Base-by-base conservation (phyloP, 2,329 filamentous ascomycete species). In the Bretziella fagacearum region DNA sequence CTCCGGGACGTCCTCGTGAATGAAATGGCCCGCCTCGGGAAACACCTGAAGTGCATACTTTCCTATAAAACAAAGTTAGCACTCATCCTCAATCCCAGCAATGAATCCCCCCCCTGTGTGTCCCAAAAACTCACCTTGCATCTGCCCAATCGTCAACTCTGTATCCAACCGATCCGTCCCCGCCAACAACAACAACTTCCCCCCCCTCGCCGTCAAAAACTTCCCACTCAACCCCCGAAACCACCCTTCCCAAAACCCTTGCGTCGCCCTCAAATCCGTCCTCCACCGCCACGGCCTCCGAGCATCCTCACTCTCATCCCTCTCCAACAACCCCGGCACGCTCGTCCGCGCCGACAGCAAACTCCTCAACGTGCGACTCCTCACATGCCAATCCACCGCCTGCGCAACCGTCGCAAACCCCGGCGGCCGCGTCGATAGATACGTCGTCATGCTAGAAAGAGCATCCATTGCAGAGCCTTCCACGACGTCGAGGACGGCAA, bases 41-140 rank as follows among this genome's bases (percentile, higher is more conserved):
- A 96, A 83, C 5, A 98, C 87, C 55, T 94, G 84, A 39, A 98
- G 67, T 49, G 93, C 86, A 59, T 96, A 98, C 69, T 96, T 96
- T 4, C 87, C 81, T 77, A 23, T 10, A 10, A 22, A 20, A 29
- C 17, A 6, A 7, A 41, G 20, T 42, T 36, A 41, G 36, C 23
- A 15, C 17, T 25, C 20, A 10, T n/a, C n/a, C n/a, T n/a, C n/a
- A 4, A 11, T 22, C 6, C 6, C 13, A 15, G 3, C 25, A 37
- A 6, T 10, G 17, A 1, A 43, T 10, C 25, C 5, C 18, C 8
- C 5, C 32, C 13, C 8, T 37, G 11, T 27, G 37, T 23, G 11
- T 6, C 8, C 3, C 13, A 8, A 30, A 35, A 10, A 48, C 62
- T 55, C 65, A 82, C 84, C 87, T 68, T 95, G 87, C 87, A 95